phyloP scores from a whole-genome alignment of 495 filamentous ascomycete species.

The Aspergillus asperescens region DNA sequence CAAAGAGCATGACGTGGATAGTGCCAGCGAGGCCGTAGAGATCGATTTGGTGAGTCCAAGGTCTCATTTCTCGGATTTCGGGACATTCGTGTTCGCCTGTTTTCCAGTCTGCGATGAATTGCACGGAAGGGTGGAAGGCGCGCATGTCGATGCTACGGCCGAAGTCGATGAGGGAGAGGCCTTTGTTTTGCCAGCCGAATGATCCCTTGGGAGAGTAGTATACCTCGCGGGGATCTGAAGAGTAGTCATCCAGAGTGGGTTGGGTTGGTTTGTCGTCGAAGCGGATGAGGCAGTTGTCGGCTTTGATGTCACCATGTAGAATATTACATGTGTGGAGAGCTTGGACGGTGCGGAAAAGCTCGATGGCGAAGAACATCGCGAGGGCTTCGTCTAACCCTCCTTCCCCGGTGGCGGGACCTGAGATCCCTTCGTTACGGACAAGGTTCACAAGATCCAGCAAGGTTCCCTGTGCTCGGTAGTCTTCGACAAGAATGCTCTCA shows the following conservation, averaged over 20 bases:
- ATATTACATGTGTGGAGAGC: constrained; percentile 73
- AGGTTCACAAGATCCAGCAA: constrained; percentile 89
- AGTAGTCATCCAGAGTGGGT: constrained; percentile 32
- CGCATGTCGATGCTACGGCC: constrained; percentile 92
- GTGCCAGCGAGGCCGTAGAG: constrained; percentile 87
- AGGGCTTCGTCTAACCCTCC: constrained; percentile 80
- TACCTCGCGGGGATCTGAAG: constrained; percentile 37
- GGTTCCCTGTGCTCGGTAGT: constrained; percentile 85
- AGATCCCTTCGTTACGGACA: constrained; percentile 59
- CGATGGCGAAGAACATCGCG: constrained; percentile 91
- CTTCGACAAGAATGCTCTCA: constrained; percentile 82
- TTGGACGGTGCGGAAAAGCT: constrained; percentile 87
- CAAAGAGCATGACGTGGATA: constrained; percentile 82
- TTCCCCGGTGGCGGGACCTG: constrained; percentile 36
- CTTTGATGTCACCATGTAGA: constrained; percentile 90
- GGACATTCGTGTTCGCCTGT: constrained; percentile 77
- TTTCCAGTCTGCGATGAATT: constrained; percentile 95
- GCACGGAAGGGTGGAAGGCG: constrained; percentile 67
- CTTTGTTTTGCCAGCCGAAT: constrained; percentile 75
- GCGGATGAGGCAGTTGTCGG: constrained; percentile 89
- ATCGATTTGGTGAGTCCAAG: constrained; percentile 96
- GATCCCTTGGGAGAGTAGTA: constrained; percentile 66
- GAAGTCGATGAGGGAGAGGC: constrained; percentile 86
- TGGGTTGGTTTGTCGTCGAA: constrained; percentile 50
- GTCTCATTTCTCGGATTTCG: constrained; percentile 86